Evolutionary conservation across 257 asterid species (phyloP).

Genomic region (Verbena officinalis): DNA sequence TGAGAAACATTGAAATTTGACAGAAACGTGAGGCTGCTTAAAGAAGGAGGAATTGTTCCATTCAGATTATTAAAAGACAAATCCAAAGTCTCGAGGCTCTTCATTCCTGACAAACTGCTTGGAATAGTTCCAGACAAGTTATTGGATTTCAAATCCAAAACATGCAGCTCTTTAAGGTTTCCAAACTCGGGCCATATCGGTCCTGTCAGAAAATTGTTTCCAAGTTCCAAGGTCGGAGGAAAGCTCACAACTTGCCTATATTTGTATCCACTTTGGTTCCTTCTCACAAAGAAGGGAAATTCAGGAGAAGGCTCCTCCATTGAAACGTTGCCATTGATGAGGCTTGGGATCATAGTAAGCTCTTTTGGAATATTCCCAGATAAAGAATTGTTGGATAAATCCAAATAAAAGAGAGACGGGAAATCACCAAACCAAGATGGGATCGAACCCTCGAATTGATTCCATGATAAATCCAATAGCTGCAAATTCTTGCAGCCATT

Average conservation of each 20-base stretch:
- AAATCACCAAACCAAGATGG: slow-evolving; percentile 76
- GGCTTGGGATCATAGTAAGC: slow-evolving; percentile 54
- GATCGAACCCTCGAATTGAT: slow-evolving; percentile 57
- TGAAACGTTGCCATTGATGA: slow-evolving; percentile 41
- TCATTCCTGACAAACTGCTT: slow-evolving; percentile 54
- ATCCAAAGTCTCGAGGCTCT: slow-evolving; percentile 66
- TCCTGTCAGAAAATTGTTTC: slow-evolving; percentile 68
- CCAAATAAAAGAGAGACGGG: slow-evolving; percentile 66
- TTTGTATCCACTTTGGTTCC: slow-evolving; percentile 43
- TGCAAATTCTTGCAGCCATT: slow-evolving; percentile 47
- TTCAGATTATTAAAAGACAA: slow-evolving; percentile 62
- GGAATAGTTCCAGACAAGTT: slow-evolving; percentile 70
- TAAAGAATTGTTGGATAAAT: slow-evolving; percentile 73
- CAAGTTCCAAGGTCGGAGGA: slow-evolving; percentile 70
- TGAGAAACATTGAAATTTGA: slow-evolving; percentile 65
- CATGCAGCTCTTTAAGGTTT: slow-evolving; percentile 57
- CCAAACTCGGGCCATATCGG: slow-evolving; percentile 79
- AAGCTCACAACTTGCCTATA: slow-evolving; percentile 61
- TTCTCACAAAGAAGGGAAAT: slow-evolving; percentile 58
- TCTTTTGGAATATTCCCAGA: slow-evolving; percentile 64
- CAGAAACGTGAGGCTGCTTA: slow-evolving; percentile 55
- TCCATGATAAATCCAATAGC: slow-evolving; percentile 79
- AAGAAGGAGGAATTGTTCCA: slow-evolving; percentile 67
- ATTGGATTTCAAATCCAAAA: slow-evolving; percentile 66
- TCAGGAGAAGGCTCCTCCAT: slow-evolving; percentile 51